Base-by-base conservation (phyloP, 768 basidiomycete species). In the Boletus vermiculosoides region DNA sequence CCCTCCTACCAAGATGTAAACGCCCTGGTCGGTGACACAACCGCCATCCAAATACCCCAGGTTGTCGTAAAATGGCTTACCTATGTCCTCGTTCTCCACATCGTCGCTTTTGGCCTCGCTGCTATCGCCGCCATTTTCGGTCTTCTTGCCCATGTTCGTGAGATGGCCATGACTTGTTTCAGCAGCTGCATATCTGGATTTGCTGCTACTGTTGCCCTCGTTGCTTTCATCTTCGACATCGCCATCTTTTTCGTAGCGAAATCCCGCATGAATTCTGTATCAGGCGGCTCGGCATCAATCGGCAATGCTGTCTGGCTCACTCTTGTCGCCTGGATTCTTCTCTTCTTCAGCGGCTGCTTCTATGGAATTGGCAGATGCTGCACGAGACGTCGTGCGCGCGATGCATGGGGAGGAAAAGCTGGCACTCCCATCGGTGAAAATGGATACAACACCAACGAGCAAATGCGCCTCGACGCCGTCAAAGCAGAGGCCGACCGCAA, bases 41-140 rank as follows among this genome's bases (percentile, higher is more conserved):
- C 82, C 2, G 64, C 77, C 28, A 73, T 95, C 36, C 71, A 92
- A 62, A 91, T 98, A 50, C 93, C 94, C 2, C 77, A 84, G 54
- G 83, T 92, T 7, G 81, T 86, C 49, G 89, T 94, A 58, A 96
- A 97, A 77, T 98, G 95, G 92, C 77, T 98, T 68, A 98, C 97
- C 11, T 96, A 96, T 66, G 87, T 86, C 23, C 85, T 99, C 61
- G 85, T 98, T 60, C 81, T 98, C 16, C 95, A 98, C 69, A 85
- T 97, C 57, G 85, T 94, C 55, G 96, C 92, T 16, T 84, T 98
- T 54, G 82, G 72, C 13, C 79, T 89, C 36, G 83, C 92, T 10
- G 87, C 81, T 15, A 77, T 83, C 28, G 83, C 92, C 2, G 79
- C 90, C 30, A 51, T 94, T 36, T 90, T 96, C 61, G 94, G 94